phyloP scores from a whole-genome alignment of 768 basidiomycete species.

The Boletus sensibilis region DNA sequence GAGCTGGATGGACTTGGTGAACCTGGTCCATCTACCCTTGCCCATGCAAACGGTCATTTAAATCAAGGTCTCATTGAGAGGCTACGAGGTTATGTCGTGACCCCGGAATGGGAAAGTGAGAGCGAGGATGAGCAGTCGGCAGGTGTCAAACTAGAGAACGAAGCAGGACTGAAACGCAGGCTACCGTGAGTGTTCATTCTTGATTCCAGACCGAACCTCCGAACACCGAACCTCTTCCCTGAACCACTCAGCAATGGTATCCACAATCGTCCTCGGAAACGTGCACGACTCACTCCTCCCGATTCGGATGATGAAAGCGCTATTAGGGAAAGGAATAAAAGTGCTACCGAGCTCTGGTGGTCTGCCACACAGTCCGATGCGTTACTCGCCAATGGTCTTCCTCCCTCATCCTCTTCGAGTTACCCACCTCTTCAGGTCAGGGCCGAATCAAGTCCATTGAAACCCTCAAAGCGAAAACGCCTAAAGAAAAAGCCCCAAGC shows the following conservation, averaged over 20 bases:
- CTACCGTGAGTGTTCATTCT: conserved; percentile 20
- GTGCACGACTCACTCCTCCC: conserved; percentile 48
- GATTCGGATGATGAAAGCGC: conserved; percentile 35
- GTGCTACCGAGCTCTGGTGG: conserved; percentile 70
- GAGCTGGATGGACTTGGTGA: conserved; percentile 43
- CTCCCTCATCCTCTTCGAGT: conserved; percentile 19
- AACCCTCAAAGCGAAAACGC: conserved; percentile 23
- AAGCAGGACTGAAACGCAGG: conserved; percentile 65
- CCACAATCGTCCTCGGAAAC: conserved; percentile 56
- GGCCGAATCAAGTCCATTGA: conserved; percentile 9
- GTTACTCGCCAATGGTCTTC: conserved; percentile 64
- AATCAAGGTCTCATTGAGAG: conserved; percentile 20
- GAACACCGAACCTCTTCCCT: background rate
- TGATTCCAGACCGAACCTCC: background rate
- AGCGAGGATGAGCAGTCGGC: conserved; percentile 34
- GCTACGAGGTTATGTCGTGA: conserved; percentile 18
- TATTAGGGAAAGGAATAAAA: conserved; percentile 35
- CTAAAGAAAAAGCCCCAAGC: conserved; percentile 20
- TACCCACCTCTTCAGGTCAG: conserved; percentile 10
- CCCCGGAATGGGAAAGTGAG: conserved; percentile 37
- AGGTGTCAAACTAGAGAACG: conserved; percentile 28
- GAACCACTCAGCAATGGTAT: conserved; percentile 22
- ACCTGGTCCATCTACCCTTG: conserved; percentile 35
- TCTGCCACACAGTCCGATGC: conserved; percentile 60
- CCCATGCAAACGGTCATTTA: conserved; percentile 31